phyloP scores from a whole-genome alignment of 345 rosid species.

The Hirschfeldia incana region DNA sequence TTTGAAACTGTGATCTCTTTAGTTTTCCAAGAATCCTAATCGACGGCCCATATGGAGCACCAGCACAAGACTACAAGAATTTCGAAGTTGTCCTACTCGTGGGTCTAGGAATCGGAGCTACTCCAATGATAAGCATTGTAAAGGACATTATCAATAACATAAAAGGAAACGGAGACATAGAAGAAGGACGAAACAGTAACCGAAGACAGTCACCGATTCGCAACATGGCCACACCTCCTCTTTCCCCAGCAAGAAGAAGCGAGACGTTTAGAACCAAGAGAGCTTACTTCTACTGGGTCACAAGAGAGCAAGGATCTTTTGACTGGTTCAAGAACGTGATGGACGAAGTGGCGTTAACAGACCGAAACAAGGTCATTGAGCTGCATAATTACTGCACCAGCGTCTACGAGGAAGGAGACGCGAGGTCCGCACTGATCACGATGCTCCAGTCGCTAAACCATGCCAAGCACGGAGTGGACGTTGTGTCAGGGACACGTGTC shows the following conservation, averaged over 20 bases:
- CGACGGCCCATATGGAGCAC: conserved; percentile 91
- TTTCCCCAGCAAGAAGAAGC: conserved; percentile 29
- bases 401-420: conserved; percentile 87
- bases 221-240: conserved; percentile 41
- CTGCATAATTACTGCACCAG: conserved; percentile 82
- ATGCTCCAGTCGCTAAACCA: conserved; percentile 79
- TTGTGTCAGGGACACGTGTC: conserved; percentile 82
- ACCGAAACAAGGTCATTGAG: conserved; percentile 68
- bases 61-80: conserved; percentile 78
- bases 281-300: conserved; percentile 87
- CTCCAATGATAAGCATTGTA: conserved; percentile 87
- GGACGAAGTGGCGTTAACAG: conserved; percentile 69
- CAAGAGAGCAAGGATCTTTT: conserved; percentile 84
- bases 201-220: conserved; percentile 42
- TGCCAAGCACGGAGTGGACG: conserved; percentile 71
- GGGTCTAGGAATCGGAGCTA: conserved; percentile 85
- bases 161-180: conserved; percentile 33
- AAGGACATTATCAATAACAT: conserved; percentile 73
- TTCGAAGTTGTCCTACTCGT: conserved; percentile 74
- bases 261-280: conserved; percentile 66
- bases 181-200: conserved; percentile 41
- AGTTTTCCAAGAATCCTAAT: conserved; percentile 72
- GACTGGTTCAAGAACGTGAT: conserved; percentile 88
- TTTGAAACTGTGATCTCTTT: conserved; percentile 14
- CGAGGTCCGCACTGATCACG: conserved; percentile 72